phyloP scores from a whole-genome alignment of 2,329 filamentous ascomycete species.

The Periconia digitata region DNA sequence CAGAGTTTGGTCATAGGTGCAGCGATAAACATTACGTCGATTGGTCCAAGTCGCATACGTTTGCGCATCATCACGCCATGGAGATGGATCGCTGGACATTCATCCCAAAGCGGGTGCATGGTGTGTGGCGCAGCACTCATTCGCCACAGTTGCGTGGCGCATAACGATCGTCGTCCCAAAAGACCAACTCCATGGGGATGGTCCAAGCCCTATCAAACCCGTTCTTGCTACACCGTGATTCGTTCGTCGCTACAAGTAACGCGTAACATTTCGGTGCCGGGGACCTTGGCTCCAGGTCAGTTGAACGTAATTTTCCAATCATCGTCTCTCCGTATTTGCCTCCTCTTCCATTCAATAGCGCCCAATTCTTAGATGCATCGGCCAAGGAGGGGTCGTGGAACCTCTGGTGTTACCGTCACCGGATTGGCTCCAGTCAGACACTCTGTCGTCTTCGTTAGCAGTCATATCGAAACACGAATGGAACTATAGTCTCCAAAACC shows the following conservation, averaged over 20 bases:
- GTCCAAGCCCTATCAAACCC: neutral
- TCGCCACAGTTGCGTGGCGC: constrained; percentile 11
- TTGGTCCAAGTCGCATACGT: no score
- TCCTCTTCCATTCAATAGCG: neutral
- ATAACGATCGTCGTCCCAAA: constrained; percentile 7
- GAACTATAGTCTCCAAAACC: neutral
- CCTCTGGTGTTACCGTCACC: neutral
- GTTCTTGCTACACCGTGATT: neutral
- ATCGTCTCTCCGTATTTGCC: neutral
- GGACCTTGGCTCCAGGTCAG: no score
- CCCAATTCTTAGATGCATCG: neutral
- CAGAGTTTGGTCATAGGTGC: no score
- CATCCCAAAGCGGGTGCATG: constrained; percentile 4
- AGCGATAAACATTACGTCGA: no score
- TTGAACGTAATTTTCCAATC: neutral
- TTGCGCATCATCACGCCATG: constrained; percentile 32
- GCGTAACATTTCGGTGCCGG: no score
- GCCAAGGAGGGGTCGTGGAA: neutral
- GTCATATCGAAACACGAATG: neutral
- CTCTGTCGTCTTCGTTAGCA: neutral
- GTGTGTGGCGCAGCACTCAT: constrained; percentile 16
- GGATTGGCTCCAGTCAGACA: neutral
- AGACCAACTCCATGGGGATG: no score
- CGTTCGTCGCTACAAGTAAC: neutral
- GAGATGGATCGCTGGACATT: constrained; percentile 17